Evolutionary conservation across 1,139 yeast genomes (phyloP).

Genomic region (Zygosaccharomyces sapae): DNA sequence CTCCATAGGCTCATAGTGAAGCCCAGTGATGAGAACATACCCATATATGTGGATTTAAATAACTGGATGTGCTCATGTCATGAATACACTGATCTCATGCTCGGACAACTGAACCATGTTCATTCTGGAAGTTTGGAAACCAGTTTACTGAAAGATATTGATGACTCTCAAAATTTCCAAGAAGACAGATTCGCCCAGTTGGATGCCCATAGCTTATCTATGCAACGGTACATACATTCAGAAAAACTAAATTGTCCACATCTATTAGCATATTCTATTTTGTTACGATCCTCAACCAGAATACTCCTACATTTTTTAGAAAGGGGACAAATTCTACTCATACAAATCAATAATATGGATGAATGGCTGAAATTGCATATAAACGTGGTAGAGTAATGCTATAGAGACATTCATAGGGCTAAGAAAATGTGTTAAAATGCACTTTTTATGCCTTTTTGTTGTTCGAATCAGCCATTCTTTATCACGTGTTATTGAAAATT

Average conservation of each 20-base stretch:
- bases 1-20: slow-evolving; percentile 29
- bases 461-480: neutral
- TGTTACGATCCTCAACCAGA: slow-evolving; percentile 25
- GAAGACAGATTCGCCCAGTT: slow-evolving; percentile 30
- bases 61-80: slow-evolving; percentile 35
- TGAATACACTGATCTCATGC: slow-evolving; percentile 24
- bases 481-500: slow-evolving; percentile 11
- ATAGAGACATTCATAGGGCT: neutral
- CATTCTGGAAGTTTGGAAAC: slow-evolving; percentile 8
- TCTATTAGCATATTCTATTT: slow-evolving; percentile 32
- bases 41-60: slow-evolving; percentile 30
- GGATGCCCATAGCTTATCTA: slow-evolving; percentile 28
- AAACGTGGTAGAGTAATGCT: slow-evolving; percentile 26
- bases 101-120: slow-evolving; percentile 4
- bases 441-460: neutral
- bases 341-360: slow-evolving; percentile 29
- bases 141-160: slow-evolving; percentile 17
- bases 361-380: slow-evolving; percentile 37
- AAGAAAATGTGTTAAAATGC: neutral
- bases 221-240: slow-evolving; percentile 24
- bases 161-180: slow-evolving; percentile 23
- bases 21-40: slow-evolving; percentile 18
- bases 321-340: slow-evolving; percentile 23
- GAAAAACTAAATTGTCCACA: slow-evolving; percentile 33
- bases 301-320: slow-evolving; percentile 24